phyloP scores from a whole-genome alignment of 768 basidiomycete species.

The Suillus luteus region DNA sequence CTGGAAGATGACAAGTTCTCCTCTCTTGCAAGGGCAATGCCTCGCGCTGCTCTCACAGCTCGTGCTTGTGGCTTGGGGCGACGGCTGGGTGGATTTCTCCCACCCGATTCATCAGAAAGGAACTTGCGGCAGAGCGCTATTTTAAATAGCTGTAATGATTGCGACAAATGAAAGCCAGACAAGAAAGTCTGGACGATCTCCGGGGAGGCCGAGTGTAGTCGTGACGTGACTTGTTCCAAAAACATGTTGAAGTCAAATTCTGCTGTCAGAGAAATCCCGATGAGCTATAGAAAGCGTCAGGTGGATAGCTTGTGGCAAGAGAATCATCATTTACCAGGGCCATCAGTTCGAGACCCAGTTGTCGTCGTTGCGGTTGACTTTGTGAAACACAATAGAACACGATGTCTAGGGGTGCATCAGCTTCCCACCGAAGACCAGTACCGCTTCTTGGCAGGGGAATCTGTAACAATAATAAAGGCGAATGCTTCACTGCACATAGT shows the following conservation, averaged over 20 bases:
- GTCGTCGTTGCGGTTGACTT: conserved; percentile 30
- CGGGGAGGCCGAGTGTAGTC: conserved; percentile 33
- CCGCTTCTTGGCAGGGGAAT: conserved; percentile 56
- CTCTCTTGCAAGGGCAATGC: conserved; percentile 2
- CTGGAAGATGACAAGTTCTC: not conserved
- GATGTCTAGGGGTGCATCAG: conserved; percentile 51
- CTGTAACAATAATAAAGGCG: conserved; percentile 57
- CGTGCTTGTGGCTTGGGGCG: conserved; percentile 39
- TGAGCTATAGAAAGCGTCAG: conserved; percentile 33
- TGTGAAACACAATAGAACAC: conserved; percentile 41
- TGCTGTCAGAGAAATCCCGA: conserved; percentile 41
- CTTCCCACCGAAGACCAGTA: conserved; percentile 55
- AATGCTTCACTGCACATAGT: conserved; percentile 41
- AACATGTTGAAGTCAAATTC: conserved; percentile 41
- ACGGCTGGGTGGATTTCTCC: conserved; percentile 19
- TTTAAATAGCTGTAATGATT: conserved; percentile 42
- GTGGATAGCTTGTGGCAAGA: not conserved
- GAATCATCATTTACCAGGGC: conserved; percentile 26
- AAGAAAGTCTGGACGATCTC: conserved; percentile 38
- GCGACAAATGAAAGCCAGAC: conserved; percentile 38
- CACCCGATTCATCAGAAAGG: conserved; percentile 29
- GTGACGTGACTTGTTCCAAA: conserved; percentile 37
- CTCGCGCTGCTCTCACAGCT: conserved; percentile 22
- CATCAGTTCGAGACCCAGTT: conserved; percentile 38
- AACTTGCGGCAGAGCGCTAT: conserved; percentile 45